A percentile compares a stretch with the other conserved stretches of the same genome.
These are phyloP conservation scores for Saccharomyces hybrid DNA, from an alignment of 1,139 yeast species.

Conservation along the genomic window DNA sequence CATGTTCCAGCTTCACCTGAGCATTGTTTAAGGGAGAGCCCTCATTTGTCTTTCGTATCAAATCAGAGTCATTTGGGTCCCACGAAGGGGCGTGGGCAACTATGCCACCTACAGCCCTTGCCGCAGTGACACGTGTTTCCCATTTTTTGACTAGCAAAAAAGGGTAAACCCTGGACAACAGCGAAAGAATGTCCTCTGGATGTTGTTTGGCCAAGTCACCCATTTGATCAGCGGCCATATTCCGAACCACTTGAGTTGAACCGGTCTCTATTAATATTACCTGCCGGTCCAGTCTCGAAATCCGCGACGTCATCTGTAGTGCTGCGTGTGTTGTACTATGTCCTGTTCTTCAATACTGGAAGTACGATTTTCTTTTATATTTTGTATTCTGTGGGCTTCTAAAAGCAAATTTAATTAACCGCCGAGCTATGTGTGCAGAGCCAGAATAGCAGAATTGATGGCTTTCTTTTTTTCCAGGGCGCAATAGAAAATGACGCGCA, in stretches of 20 bases:
- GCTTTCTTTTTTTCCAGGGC: neutral
- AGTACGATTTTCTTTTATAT: neutral
- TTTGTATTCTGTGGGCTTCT: conserved; percentile 30
- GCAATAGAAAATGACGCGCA: neutral
- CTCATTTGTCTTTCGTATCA: conserved; percentile 9
- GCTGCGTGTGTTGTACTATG: neutral
- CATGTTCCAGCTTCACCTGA: conserved; percentile 28
- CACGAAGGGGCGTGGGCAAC: conserved; percentile 70
- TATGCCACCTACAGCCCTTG: conserved; percentile 91
- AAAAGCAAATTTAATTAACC: conserved; percentile 31
- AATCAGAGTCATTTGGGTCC: conserved; percentile 59
- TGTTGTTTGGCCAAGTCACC: conserved; percentile 91
- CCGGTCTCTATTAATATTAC: conserved; percentile 87
- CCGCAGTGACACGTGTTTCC: conserved; percentile 96
- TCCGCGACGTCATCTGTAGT: conserved; percentile 28
- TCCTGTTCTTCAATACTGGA: neutral
- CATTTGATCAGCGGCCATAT: conserved; percentile 95
- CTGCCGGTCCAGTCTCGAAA: conserved; percentile 56
- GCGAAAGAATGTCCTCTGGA: conserved; percentile 82
- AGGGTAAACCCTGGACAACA: conserved; percentile 86
- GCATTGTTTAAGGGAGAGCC: conserved; percentile 13
- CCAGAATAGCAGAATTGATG: neutral
- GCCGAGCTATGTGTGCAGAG: conserved; percentile 6
- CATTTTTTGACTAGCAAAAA: conserved; percentile 75
- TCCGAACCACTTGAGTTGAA: conserved; percentile 86